Evolutionary conservation across 2,329 filamentous ascomycete genomes (phyloP), one percentile per base, ranked within the genome.

Genomic region (Fusarium falciforme): DNA sequence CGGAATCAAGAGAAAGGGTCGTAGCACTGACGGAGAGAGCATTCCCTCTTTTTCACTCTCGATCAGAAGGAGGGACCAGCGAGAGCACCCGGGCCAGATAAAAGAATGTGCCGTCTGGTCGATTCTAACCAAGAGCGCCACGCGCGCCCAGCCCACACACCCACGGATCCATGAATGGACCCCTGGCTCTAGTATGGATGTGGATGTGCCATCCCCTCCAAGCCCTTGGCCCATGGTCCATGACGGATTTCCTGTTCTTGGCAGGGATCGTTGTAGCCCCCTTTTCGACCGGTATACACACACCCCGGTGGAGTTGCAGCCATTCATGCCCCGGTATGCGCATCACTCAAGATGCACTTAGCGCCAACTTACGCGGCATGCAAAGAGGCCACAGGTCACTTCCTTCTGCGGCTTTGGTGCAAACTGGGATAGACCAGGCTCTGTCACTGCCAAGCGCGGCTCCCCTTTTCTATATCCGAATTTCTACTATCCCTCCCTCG

Each of bases 71-170:
- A 52, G 47, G 57, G 35, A 59, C 36, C 35, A 59, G 59, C 36
- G 59, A 35, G 38, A 61, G 31, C 42, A 25, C 57, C 57, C 9
- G 29, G 29, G 29, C 29, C 65, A 63, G 55, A 70, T 68, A 68
- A 71, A 73, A 72, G 60, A 65, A 69, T 40, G 35, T 65, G 63
- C 61, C 38, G 57, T 42, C 38, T 42, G 42, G 42, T 38, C 70
- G 59, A 73, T 73, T 74, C 67, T 17, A 25, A 73, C 67, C 59
- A 73, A 73, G 57, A 68, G 57, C 71, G 71, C 71, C 71, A 73
- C 70, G 60, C 61, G 65, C 57, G 59, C 40, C 33, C 36, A 61
- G 42, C 42, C 42, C 31, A 71, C 62, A 64, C 61, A 35, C 57
- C 66, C 52, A 59, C 47, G 12, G 4, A 31, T 17, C 35, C 66